Percentiles rank a stretch among this genome's conserved stretches.
phyloP scores from a whole-genome alignment of 106 monocot genomes.

The Dioscorea dumetorum region DNA sequence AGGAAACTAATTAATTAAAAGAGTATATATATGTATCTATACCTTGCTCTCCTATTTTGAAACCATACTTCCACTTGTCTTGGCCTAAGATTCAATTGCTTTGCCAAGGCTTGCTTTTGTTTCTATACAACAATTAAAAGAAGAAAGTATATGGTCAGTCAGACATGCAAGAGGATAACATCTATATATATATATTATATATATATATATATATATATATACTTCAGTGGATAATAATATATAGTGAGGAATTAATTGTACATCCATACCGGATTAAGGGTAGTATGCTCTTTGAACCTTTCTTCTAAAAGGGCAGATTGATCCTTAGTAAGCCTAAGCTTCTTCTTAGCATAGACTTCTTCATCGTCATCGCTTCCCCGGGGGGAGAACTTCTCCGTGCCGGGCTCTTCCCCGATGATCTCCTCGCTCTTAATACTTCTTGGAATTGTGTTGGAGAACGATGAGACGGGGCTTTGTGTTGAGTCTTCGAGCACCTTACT shows the following conservation, averaged over 20 bases:
- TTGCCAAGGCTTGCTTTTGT: slow-evolving; percentile 35
- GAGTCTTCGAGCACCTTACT: neutral
- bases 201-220: too few species aligned
- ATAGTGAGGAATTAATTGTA: neutral
- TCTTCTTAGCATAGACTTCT: slow-evolving; percentile 28
- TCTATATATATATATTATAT: too few species aligned
- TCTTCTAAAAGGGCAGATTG: slow-evolving; percentile 34
- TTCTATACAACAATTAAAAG: slow-evolving; percentile 11
- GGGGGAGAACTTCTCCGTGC: neutral
- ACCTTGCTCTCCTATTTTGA: slow-evolving; percentile 49
- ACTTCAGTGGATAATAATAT: too few species aligned
- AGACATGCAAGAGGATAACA: neutral
- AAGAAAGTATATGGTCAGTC: neutral
- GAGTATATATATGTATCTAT: too few species aligned
- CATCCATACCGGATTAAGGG: slow-evolving; percentile 26
- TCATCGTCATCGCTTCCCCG: slow-evolving; percentile 12
- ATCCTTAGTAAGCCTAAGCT: slow-evolving; percentile 39
- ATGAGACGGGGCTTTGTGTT: too few species aligned
- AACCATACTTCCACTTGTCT: slow-evolving; percentile 54
- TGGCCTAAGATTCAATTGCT: slow-evolving; percentile 30
- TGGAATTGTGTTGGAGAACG: neutral
- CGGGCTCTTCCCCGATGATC: neutral
- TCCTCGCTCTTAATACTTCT: neutral
- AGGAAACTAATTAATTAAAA: neutral
- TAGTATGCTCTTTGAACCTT: slow-evolving; percentile 24